Percentiles rank a stretch among this genome's conserved stretches.
Conservation (phyloP, 768 basidiomycete genomes). For the Hebeloma cylindrosporum region DNA sequence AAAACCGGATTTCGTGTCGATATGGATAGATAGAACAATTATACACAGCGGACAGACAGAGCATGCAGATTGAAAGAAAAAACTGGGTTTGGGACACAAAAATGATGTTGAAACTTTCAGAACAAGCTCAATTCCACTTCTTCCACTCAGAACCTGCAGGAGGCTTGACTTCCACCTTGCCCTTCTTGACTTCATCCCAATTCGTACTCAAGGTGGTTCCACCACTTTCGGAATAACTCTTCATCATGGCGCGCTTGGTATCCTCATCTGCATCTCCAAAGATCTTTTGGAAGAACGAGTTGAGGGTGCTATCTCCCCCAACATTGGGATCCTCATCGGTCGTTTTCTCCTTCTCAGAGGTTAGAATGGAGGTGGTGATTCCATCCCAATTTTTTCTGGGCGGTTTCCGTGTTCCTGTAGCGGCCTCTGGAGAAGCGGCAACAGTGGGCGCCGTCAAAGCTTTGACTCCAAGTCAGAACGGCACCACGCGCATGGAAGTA, state of each 20-base stretch:
- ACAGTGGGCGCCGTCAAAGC: slow-evolving; percentile 32
- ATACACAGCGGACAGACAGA: slow-evolving; percentile 12
- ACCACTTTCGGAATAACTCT: slow-evolving; percentile 93
- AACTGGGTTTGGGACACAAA: slow-evolving; percentile 1
- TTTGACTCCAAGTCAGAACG: slow-evolving; percentile 2
- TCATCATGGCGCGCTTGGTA: slow-evolving; percentile 94
- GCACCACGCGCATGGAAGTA: background rate
- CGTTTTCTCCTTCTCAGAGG: slow-evolving; percentile 66
- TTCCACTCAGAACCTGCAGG: slow-evolving; percentile 85
- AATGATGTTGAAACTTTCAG: slow-evolving; percentile 12
- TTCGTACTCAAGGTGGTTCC: slow-evolving; percentile 96
- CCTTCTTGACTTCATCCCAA: slow-evolving; percentile 86
- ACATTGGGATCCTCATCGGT: slow-evolving; percentile 83
- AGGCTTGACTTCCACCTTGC: slow-evolving; percentile 72
- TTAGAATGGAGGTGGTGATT: slow-evolving; percentile 67
- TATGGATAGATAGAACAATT: slow-evolving; percentile 5
- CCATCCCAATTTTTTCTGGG: slow-evolving; percentile 95
- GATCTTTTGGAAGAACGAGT: slow-evolving; percentile 89
- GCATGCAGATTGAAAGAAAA: slow-evolving; percentile 10
- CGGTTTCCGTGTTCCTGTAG: slow-evolving; percentile 40
- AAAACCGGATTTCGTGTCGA: slow-evolving; percentile 10
- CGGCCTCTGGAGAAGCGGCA: slow-evolving; percentile 24
- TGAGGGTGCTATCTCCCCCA: slow-evolving; percentile 84
- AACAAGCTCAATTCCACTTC: slow-evolving; percentile 55
- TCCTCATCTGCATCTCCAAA: slow-evolving; percentile 91